Base-by-base conservation (phyloP, 208 protist genomes). In the Leishmania major region DNA sequence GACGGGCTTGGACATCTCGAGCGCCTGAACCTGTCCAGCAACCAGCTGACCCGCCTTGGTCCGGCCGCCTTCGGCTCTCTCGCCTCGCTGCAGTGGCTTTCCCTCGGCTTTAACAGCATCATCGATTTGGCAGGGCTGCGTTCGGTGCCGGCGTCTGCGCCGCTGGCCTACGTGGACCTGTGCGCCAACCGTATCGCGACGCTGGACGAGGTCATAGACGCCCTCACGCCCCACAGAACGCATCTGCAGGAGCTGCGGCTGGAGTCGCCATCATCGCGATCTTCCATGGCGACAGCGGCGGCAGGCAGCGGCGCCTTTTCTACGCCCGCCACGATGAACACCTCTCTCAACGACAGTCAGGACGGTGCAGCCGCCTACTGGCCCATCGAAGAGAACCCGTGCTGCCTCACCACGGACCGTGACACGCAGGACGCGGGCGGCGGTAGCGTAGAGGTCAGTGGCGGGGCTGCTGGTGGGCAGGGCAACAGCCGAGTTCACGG, bases 11-110 rank as follows among this genome's bases (percentile, higher is more conserved):
- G 71, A 10, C 72, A 82, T 11, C 81, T 97, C 47, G 86, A 88
- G 47, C 86, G 85, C 51, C 88, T 97, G 59, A 97, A 97, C 72
- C 75, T 96, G 15, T 94, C 92, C 8, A 95, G 90, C 77, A 97
- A 97, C 79, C 86, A 84, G 40, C 80, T 97, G 40, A 75, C 60
- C 6, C 51, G 37, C 4, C 60, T 97, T 0, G 80, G 79, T 10
- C 69, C 80, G 1, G 66, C 59, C 13, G 75, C 72, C 22, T 91
- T 95, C 47, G 19, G 77, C 15, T 79, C 88, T 11, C 83, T 97
- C 17, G 53, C 69, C 60, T 82, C 89, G 28, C 83, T 97, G 6
- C 84, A 90, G 76, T 93, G 91, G 90, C 81, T 97, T 28, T 93
- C 88, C n/a, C 85, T 97, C 57, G 90, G 84, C 71, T 97, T 92